phyloP scores from a whole-genome alignment of 495 filamentous ascomycete genomes.

The Penicillium bialowiezense region DNA sequence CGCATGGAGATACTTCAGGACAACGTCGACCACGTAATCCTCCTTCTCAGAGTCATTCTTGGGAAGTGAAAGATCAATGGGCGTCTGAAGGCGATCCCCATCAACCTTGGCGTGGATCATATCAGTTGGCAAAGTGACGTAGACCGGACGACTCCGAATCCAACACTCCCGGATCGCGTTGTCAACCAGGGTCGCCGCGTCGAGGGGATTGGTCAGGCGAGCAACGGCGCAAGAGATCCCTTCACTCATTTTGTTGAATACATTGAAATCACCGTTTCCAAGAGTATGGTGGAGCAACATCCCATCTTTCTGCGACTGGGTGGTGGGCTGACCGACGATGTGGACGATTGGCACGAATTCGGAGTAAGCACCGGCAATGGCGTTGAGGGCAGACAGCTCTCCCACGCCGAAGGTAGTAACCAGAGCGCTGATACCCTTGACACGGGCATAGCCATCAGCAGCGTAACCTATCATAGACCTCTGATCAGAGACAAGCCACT shows the following conservation, averaged over 20 bases:
- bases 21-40: constrained; percentile 77
- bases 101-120: constrained; percentile 79
- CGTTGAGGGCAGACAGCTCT: constrained; percentile 67
- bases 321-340: constrained; percentile 61
- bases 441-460: constrained; percentile 68
- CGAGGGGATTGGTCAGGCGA: constrained; percentile 63
- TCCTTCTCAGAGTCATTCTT: constrained; percentile 70
- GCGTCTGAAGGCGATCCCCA: constrained; percentile 63
- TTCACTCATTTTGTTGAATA: constrained; percentile 76
- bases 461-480: constrained; percentile 54
- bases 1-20: constrained; percentile 71
- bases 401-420: constrained; percentile 71
- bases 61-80: constrained; percentile 64
- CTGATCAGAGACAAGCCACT: too few relatives aligned
- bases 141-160: constrained; percentile 71
- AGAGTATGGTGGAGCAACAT: constrained; percentile 89
- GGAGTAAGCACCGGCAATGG: constrained; percentile 61
- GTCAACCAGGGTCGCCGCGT: constrained; percentile 75
- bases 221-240: constrained; percentile 68
- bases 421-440: constrained; percentile 63
- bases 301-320: constrained; percentile 48
- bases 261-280: constrained; percentile 84
- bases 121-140: constrained; percentile 83
- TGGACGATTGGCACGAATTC: constrained; percentile 63
- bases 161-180: constrained; percentile 77